phyloP scores from a whole-genome alignment of 345 rosid species.

The Cardiospermum halicacabum region DNA sequence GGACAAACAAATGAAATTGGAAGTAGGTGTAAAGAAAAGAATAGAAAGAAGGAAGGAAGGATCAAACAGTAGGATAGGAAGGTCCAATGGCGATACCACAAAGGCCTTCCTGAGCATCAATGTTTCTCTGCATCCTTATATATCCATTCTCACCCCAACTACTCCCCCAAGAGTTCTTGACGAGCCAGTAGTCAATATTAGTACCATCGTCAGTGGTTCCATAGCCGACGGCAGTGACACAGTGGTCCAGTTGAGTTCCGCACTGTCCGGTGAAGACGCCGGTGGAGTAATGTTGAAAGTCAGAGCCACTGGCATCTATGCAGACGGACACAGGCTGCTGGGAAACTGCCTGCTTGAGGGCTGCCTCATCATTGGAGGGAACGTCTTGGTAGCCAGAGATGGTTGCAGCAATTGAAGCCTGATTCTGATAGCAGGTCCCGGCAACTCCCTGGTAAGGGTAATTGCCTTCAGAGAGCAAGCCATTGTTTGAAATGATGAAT shows the following conservation, averaged over 20 bases:
- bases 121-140: conserved; percentile 40
- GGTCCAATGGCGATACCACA: not conserved
- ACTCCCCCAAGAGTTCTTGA: conserved; percentile 56
- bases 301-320: conserved; percentile 14
- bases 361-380: conserved; percentile 11
- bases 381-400: conserved; percentile 19
- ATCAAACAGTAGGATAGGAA: not conserved
- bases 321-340: conserved; percentile 17
- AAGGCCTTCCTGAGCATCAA: not conserved
- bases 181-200: conserved; percentile 36
- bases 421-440: conserved; percentile 18
- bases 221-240: conserved; percentile 40
- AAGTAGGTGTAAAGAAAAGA: no score
- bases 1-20: no score
- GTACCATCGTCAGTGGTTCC: conserved; percentile 13
- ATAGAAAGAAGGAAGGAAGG: no score
- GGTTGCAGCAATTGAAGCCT: not conserved
- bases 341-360: conserved; percentile 17
- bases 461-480: conserved; percentile 21
- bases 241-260: conserved; percentile 31
- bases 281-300: conserved; percentile 15
- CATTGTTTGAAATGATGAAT: conserved; percentile 21
- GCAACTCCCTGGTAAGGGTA: conserved; percentile 18
- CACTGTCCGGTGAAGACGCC: conserved; percentile 15
- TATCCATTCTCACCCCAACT: conserved; percentile 51